Evolutionary conservation across 2,329 filamentous ascomycete genomes (phyloP), one percentile per base, ranked within the genome.

Genomic region (Paramyrothecium sp.): DNA sequence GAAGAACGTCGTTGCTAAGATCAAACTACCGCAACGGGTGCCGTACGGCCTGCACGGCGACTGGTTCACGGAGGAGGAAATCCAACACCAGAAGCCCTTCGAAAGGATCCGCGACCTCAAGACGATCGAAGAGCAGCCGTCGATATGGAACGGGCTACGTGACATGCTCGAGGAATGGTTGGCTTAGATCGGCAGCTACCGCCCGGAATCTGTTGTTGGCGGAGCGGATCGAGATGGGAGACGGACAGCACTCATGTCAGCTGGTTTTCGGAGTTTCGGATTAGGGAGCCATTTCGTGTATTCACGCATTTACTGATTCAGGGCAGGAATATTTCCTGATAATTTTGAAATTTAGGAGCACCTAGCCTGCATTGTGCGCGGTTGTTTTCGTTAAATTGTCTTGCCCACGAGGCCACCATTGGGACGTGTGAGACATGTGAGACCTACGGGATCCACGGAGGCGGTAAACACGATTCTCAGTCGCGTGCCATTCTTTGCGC

Each of bases 11-110:
- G 77, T 89, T 3, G 84, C 81, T 7, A 80, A 76, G 58, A 77
- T 91, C 3, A 70, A 72, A 20, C 71, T 91, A 34, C 87, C 87
- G 2, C 87, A 89, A 62, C 72, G 88, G 13, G 87, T 91, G 1
- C 87, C 88, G 0, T 91, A 91, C 63, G 88, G 88, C 0, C 70
- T 91, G 52, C 88, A 89, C 66, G 86, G 85, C 3, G 77, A 75
- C 7, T 89, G 85, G 83, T 87, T 88, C 55, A 71, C 75, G 0
- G 78, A 82, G 56, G 73, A 78, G 3, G 75, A 86, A 58, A 79
- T 88, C 21, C 60, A 64, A 8, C 67, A 67, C 2, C 86, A 88
- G 65, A 72, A 76, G 26, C 61, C 63, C 26, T 69, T 64, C 1
- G 55, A 63, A 2, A 47, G 20, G 12, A 48, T 57, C 13, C 53